These are phyloP conservation scores for Fusarium fracticaudum DNA, from an alignment of 2,329 filamentous ascomycete species.

Conservation along the genomic window DNA sequence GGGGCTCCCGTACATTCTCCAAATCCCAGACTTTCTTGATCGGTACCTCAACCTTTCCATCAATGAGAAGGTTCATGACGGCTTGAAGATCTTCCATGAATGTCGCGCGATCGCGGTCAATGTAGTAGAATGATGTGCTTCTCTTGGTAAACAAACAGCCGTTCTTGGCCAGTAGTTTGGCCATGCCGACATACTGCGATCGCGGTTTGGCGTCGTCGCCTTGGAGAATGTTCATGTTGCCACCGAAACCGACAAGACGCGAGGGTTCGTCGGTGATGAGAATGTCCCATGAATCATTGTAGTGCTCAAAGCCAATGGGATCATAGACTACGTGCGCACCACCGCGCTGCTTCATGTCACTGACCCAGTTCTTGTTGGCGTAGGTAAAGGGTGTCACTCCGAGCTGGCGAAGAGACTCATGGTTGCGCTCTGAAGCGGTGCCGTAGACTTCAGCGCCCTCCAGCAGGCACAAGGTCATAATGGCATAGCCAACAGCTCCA, in stretches of 20 bases:
- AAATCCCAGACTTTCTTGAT: conserved; percentile 54
- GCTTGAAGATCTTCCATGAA: conserved; percentile 46
- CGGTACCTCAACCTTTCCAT: conserved; percentile 47
- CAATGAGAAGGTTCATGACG: conserved; percentile 45
- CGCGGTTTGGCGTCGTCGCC: conserved; percentile 45
- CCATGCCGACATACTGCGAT: conserved; percentile 43
- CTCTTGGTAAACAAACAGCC: conserved; percentile 42
- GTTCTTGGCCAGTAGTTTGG: conserved; percentile 49
- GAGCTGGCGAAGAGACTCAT: conserved; percentile 49
- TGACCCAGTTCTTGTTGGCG: conserved; percentile 60
- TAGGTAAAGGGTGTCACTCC: conserved; percentile 59
- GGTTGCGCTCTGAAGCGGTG: conserved; percentile 58
- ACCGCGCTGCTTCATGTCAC: conserved; percentile 54
- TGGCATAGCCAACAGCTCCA: conserved; percentile 58
- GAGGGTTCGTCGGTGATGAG: conserved; percentile 48
- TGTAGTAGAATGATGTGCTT: conserved; percentile 49
- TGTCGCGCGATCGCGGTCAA: conserved; percentile 47
- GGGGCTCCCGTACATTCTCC: conserved; percentile 52
- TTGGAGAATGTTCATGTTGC: conserved; percentile 47
- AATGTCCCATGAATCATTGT: conserved; percentile 59
- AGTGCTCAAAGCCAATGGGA: conserved; percentile 60
- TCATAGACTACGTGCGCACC: conserved; percentile 60
- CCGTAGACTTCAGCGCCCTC: conserved; percentile 60
- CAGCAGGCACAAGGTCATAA: conserved; percentile 53
- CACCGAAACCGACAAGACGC: conserved; percentile 52